A percentile compares a stretch with the other conserved stretches of the same genome.
phyloP scores from a whole-genome alignment of 208 protist genomes.

The Porcisia deanei region DNA sequence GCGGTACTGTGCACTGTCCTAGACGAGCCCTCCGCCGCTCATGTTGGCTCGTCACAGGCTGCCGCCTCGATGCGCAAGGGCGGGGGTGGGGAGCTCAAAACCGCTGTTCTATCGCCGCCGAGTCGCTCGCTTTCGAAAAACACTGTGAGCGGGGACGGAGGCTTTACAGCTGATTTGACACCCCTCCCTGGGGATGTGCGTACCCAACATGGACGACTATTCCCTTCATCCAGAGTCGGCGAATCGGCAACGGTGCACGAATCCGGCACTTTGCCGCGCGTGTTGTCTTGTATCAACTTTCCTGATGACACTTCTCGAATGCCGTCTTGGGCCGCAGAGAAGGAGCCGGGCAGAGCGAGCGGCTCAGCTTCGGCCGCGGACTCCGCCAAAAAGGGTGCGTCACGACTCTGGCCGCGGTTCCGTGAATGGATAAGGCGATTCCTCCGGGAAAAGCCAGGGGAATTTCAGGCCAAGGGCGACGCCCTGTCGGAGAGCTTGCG shows the following conservation, averaged over 20 bases:
- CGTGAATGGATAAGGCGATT: not conserved
- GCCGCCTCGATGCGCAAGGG: not conserved
- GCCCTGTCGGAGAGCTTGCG: not conserved
- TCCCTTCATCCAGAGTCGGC: not conserved
- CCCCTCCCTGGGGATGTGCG: not conserved
- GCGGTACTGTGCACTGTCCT: constrained; percentile 25
- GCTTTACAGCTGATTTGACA: not conserved
- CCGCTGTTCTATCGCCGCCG: not conserved
- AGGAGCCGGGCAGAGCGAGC: not conserved
- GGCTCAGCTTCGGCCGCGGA: not conserved
- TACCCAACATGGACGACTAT: not conserved
- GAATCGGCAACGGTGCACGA: not conserved
- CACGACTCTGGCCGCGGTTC: not conserved
- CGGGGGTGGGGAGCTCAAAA: not conserved
- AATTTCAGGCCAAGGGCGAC: not conserved
- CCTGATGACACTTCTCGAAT: not conserved
- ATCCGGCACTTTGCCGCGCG: not conserved
- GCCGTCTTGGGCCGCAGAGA: not conserved
- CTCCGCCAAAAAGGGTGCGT: not conserved
- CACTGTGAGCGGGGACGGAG: not conserved
- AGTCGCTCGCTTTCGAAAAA: not conserved
- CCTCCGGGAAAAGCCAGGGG: not conserved
- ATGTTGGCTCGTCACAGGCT: not conserved
- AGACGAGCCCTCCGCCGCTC: not conserved
- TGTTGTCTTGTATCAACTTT: not conserved